A percentile compares a stretch with the other conserved stretches of the same genome.
Evolutionary conservation across 2,329 filamentous ascomycete species (phyloP).

Genomic region (Colletotrichum simmondsii): DNA sequence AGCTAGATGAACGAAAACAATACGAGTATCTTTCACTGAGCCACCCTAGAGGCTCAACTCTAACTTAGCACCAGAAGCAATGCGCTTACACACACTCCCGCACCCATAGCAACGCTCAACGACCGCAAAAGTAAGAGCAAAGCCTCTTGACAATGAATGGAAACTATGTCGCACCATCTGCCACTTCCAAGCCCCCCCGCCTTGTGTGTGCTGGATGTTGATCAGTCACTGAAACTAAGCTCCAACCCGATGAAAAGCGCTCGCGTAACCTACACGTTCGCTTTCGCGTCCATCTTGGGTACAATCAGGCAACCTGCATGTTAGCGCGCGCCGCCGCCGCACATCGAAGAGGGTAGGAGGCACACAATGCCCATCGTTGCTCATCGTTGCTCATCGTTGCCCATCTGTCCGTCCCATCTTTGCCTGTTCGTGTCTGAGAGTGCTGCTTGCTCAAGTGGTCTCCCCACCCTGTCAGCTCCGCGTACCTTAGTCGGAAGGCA

Average conservation of each 20-base stretch:
- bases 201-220: conserved; percentile 2
- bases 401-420: conserved; percentile 12
- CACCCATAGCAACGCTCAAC: background rate
- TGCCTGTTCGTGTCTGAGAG: conserved; percentile 10
- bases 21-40: conserved; percentile 3
- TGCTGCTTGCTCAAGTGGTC: background rate
- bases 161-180: conserved; percentile 13
- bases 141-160: background rate
- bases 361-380: conserved; percentile 7
- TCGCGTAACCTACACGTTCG: conserved; percentile 24
- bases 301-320: conserved; percentile 24
- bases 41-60: conserved; percentile 2
- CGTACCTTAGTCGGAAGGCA: conserved; percentile 9
- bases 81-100: background rate
- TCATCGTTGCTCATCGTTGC: too few relatives aligned
- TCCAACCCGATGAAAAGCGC: conserved; percentile 19
- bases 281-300: conserved; percentile 20
- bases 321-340: background rate
- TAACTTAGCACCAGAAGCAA: background rate
- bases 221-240: conserved; percentile 16
- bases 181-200: background rate
- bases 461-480: conserved; percentile 4
- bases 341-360: conserved; percentile 11
- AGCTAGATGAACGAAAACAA: background rate
- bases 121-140: background rate